Evolutionary conservation across 176 grass and related monocot genomes (phyloP).

Genomic region (Zoysia pacifica): DNA sequence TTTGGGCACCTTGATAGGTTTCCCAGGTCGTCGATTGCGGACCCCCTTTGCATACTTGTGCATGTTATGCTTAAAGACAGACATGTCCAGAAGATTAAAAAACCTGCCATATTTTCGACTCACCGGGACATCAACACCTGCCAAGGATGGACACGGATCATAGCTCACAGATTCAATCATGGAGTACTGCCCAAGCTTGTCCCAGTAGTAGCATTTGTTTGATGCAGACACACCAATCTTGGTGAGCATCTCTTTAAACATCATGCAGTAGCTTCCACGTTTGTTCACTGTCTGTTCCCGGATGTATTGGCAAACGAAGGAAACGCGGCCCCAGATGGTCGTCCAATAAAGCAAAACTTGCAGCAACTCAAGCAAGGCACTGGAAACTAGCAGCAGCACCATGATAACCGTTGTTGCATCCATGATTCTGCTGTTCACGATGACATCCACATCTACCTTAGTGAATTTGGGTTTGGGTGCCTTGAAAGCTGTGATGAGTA

Average conservation of each 20-base stretch:
- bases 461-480: background rate
- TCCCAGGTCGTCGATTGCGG: background rate
- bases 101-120: background rate
- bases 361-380: background rate
- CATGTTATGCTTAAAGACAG: background rate
- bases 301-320: conserved; percentile 1
- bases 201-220: background rate
- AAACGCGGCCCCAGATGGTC: conserved; percentile 10
- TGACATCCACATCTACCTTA: background rate
- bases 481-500: background rate
- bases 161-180: background rate
- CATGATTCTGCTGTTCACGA: background rate
- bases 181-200: conserved; percentile 30
- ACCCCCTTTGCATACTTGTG: background rate
- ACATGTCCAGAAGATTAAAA: background rate
- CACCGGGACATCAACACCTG: background rate
- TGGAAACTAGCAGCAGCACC: background rate
- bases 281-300: background rate
- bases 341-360: background rate
- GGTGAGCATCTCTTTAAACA: background rate
- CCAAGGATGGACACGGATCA: too few species aligned
- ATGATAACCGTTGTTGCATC: background rate
- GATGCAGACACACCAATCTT: background rate
- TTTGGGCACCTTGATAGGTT: background rate
- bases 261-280: background rate